A percentile compares a stretch with the other conserved stretches of the same genome.
Evolutionary conservation across 2,329 filamentous ascomycete species (phyloP).

Genomic region (Fusarium decemcellulare): DNA sequence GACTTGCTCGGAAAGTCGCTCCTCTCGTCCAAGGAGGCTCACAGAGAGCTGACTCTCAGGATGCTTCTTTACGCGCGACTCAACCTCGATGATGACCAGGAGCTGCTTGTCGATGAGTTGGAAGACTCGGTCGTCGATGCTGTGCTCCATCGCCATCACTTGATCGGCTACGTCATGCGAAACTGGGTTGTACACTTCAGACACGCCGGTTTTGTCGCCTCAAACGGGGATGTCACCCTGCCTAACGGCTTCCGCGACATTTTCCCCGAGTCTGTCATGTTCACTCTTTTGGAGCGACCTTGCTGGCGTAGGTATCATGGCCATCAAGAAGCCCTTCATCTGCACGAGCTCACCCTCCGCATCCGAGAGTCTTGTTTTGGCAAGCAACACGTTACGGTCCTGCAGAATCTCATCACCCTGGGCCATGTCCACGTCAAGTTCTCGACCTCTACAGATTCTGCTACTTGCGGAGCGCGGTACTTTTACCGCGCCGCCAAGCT

Average conservation of each 20-base stretch:
- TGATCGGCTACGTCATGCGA: conserved; percentile 53
- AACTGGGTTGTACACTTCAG: conserved; percentile 56
- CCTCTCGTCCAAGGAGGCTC: conserved; percentile 51
- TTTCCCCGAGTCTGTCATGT: conserved; percentile 55
- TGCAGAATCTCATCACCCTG: conserved; percentile 55
- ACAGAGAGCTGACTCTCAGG: conserved; percentile 51
- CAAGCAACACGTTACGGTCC: conserved; percentile 51
- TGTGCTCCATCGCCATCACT: conserved; percentile 45
- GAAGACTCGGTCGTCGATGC: conserved; percentile 43
- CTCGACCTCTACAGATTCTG: conserved; percentile 36
- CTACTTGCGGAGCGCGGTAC: conserved; percentile 47
- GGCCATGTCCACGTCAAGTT: conserved; percentile 50
- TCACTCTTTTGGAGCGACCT: conserved; percentile 53
- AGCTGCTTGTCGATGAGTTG: conserved; percentile 31
- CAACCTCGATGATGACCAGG: conserved; percentile 46
- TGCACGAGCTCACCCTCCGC: conserved; percentile 52
- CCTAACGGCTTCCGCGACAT: conserved; percentile 52
- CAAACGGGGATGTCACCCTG: conserved; percentile 47
- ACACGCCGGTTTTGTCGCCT: conserved; percentile 48
- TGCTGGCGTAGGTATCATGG: conserved; percentile 48
- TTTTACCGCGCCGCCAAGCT: conserved; percentile 54
- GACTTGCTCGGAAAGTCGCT: conserved; percentile 53
- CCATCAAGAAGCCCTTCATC: conserved; percentile 42
- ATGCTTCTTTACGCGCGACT: conserved; percentile 54
- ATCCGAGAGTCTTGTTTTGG: conserved; percentile 54